Conservation (phyloP, 148 eudicot genomes). For the Linanthus parryae region DNA sequence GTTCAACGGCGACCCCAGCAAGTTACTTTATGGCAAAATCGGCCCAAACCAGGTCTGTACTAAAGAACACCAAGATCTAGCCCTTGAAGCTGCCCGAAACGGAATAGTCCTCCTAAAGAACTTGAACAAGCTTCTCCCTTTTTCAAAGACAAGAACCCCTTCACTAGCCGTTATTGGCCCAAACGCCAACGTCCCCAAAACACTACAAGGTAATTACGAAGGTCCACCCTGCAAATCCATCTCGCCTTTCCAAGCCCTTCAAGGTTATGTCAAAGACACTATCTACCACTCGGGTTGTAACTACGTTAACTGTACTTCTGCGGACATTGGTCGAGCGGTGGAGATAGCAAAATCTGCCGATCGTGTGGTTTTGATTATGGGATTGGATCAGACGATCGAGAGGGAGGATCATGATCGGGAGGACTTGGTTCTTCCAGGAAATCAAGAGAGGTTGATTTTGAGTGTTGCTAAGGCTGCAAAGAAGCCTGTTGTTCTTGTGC, state of each 20-base stretch:
- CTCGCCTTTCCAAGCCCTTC: conserved; percentile 46
- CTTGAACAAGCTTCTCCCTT: conserved; percentile 46
- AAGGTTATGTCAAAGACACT: conserved; percentile 32
- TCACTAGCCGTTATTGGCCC: conserved; percentile 88
- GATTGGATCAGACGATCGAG: conserved; percentile 65
- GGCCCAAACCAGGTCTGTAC: conserved; percentile 50
- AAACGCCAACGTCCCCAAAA: conserved; percentile 39
- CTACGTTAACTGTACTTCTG: conserved; percentile 48
- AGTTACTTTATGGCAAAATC: conserved; percentile 38
- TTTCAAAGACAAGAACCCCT: conserved; percentile 28
- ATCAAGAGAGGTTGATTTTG: conserved; percentile 47
- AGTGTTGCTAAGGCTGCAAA: conserved; percentile 64
- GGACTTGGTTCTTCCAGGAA: conserved; percentile 56
- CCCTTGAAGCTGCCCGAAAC: conserved; percentile 68
- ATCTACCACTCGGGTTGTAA: conserved; percentile 55
- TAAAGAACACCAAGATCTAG: conserved; percentile 40
- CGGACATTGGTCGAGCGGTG: conserved; percentile 42
- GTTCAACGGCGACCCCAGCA: conserved; percentile 57
- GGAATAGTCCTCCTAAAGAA: conserved; percentile 83
- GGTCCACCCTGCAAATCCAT: conserved; percentile 62
- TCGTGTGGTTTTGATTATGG: conserved; percentile 73
- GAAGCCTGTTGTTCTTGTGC: conserved; percentile 63
- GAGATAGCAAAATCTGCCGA: conserved; percentile 46
- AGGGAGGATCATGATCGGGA: conserved; percentile 55
- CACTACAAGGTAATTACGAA: conserved; percentile 70